Evolutionary conservation across 1,139 yeast genomes (phyloP), one percentile per base, ranked within the genome.

Genomic region (Diutina ranongensis): DNA sequence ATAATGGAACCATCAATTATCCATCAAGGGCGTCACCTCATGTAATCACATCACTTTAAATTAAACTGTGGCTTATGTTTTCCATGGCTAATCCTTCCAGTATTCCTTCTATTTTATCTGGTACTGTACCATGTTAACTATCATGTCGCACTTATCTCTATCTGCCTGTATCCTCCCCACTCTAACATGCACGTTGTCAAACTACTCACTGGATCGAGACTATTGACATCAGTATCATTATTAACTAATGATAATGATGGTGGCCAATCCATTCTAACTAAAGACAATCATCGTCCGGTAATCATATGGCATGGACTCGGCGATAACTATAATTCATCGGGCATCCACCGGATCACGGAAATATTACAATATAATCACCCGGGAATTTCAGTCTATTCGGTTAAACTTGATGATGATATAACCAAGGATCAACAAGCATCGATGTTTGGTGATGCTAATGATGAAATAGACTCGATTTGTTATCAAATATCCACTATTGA

Each of bases 251-350:
- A n/a, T n/a, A n/a, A n/a, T n/a, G n/a, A n/a, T n/a, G 28, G 28
- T 25, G 28, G 10, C 28, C 28, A 25, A 25, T 25, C 5, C 28
- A n/a, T n/a, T n/a, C 28, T 10, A 25, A 7, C 10, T 25, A 10
- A 25, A 25, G 28, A 5, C 5, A 5, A 5, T 18, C 16, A 21
- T 20, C 32, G 42, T n/a, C 42, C 55, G 2, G 46, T 84, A 2
- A 86, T 85, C 2, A 56, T 85, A 40, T 85, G 94, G 94, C 95
- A 85, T 55, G 95, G 95, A 0, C 69, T 85, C 55, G 94, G 94
- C 0, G 95, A 85, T 58, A 69, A 75, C 18, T 84, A 79, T 56
- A 75, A 82, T 55, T 78, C 88, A 0, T 61, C 73, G 0, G 78
- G 83, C 1, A 77, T 83, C 66, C 63, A 61, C 35, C 59, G 67